phyloP scores from a whole-genome alignment of 2,329 filamentous ascomycete genomes.

The Helotiales sp. region DNA sequence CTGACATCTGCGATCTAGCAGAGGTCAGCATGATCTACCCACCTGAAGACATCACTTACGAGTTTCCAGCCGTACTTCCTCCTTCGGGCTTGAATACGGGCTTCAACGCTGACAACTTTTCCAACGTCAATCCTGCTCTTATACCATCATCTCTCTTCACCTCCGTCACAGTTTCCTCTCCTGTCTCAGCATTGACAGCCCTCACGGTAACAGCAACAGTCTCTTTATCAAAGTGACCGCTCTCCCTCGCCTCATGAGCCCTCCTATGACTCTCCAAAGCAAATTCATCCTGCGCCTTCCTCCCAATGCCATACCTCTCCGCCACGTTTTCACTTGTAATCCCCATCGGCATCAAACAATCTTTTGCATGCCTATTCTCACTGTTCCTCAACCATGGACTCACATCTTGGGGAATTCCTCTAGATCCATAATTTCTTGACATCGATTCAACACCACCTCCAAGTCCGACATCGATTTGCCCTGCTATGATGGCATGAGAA shows the following conservation, averaged over 20 bases:
- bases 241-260: constrained; percentile 57
- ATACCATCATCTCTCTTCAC: constrained; percentile 64
- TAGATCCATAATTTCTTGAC: constrained; percentile 64
- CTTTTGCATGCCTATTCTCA: constrained; percentile 54
- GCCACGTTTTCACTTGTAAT: constrained; percentile 68
- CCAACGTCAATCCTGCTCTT: constrained; percentile 54
- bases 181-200: constrained; percentile 35
- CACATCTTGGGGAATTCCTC: constrained; percentile 63
- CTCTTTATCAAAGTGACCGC: constrained; percentile 61
- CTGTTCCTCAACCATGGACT: constrained; percentile 57
- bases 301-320: constrained; percentile 56
- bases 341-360: constrained; percentile 71
- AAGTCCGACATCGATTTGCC: constrained; percentile 60
- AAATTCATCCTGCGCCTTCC: constrained; percentile 63
- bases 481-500: constrained; percentile 59
- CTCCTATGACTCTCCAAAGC: constrained; percentile 60
- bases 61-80: constrained; percentile 62
- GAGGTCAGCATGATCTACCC: background rate
- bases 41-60: constrained; percentile 15
- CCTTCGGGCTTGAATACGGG: constrained; percentile 62
- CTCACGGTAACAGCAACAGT: constrained; percentile 61
- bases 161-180: constrained; percentile 45
- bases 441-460: constrained; percentile 71
- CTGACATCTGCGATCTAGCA: constrained; percentile 56
- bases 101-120: constrained; percentile 61